Evolutionary conservation across 768 basidiomycete species (phyloP).

Genomic region (Plicaturopsis crispa): DNA sequence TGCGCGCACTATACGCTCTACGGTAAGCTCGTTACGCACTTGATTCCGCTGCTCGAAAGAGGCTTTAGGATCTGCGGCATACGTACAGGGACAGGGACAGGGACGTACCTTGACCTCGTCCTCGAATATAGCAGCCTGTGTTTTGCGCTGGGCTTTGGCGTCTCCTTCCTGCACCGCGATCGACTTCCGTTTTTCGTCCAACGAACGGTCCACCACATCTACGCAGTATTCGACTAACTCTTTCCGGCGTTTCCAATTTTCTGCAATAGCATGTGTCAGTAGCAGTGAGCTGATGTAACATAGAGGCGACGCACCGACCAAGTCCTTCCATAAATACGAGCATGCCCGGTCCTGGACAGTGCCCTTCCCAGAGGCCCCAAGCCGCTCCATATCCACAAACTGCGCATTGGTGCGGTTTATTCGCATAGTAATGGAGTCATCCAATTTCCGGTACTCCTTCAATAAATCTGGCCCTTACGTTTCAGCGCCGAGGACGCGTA

Average conservation of each 20-base stretch:
- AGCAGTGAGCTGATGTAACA: slow-evolving; percentile 10
- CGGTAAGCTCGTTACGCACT: slow-evolving; percentile 64
- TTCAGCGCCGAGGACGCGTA: neutral
- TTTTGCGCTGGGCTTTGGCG: slow-evolving; percentile 37
- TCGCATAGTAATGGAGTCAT: slow-evolving; percentile 76
- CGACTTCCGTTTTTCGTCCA: slow-evolving; percentile 44
- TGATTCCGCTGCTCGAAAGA: slow-evolving; percentile 50
- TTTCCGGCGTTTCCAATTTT: slow-evolving; percentile 66
- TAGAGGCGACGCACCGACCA: slow-evolving; percentile 51
- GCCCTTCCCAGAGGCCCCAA: slow-evolving; percentile 33
- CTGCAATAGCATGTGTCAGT: slow-evolving; percentile 21
- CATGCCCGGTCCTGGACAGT: slow-evolving; percentile 71
- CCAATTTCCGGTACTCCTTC: slow-evolving; percentile 72
- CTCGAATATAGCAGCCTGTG: slow-evolving; percentile 50
- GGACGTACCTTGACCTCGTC: slow-evolving; percentile 64
- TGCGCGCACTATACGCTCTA: slow-evolving; percentile 65
- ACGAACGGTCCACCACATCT: slow-evolving; percentile 55
- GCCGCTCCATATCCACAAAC: slow-evolving; percentile 64
- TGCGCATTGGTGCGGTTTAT: slow-evolving; percentile 73
- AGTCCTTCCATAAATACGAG: slow-evolving; percentile 67
- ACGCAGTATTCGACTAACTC: slow-evolving; percentile 75
- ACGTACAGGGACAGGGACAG: slow-evolving; percentile 2
- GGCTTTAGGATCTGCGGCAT: slow-evolving; percentile 1
- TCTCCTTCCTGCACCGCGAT: slow-evolving; percentile 36
- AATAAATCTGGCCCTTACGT: slow-evolving; percentile 53